Conservation (phyloP, 495 filamentous ascomycete species). For the Penicillium desertorum region DNA sequence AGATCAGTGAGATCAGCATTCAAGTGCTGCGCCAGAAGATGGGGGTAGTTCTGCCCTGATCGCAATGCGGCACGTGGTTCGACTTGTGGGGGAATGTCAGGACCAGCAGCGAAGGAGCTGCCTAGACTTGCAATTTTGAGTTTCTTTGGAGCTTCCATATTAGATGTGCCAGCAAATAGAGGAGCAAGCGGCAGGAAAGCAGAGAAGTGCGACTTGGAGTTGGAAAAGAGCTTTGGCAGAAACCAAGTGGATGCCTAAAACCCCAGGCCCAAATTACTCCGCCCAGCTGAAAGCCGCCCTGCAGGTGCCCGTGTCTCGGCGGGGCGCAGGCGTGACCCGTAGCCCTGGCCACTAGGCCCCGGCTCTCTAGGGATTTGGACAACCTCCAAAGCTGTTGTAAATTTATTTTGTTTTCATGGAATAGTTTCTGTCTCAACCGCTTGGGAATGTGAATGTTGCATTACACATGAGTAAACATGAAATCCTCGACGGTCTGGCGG, state of each 20-base stretch:
- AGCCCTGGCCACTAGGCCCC: background rate
- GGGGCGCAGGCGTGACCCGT: background rate
- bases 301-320: too few species aligned
- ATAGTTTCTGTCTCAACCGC: background rate
- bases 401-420: background rate
- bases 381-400: too few species aligned
- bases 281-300: background rate
- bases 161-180: background rate
- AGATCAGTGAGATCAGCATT: slow-evolving; percentile 42
- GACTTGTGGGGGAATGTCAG: slow-evolving; percentile 40
- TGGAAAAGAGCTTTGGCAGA: background rate
- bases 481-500: background rate
- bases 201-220: too few species aligned
- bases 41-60: slow-evolving; percentile 44
- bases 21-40: slow-evolving; percentile 36
- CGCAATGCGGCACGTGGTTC: slow-evolving; percentile 31
- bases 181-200: background rate
- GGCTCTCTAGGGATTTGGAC: background rate
- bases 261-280: background rate
- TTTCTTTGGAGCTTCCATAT: slow-evolving; percentile 4
- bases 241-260: background rate
- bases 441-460: background rate
- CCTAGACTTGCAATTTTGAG: slow-evolving; percentile 22
- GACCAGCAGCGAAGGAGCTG: slow-evolving; percentile 49
- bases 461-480: background rate